These are phyloP conservation scores for Acer yangbiense DNA, from an alignment of 345 rosid genomes.

Conservation along the genomic window DNA sequence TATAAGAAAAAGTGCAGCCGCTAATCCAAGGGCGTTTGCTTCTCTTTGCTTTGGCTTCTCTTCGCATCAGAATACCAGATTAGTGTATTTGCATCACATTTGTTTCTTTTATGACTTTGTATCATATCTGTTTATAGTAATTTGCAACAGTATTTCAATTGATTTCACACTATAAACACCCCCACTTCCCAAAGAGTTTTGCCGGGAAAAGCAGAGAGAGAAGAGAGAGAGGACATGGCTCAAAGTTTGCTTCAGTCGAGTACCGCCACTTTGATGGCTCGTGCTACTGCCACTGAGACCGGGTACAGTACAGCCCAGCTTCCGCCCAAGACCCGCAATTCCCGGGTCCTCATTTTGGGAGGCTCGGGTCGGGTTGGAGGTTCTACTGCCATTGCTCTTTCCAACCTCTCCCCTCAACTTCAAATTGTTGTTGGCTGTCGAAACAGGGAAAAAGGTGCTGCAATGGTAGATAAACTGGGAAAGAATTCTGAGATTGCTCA, in stretches of 20 bases:
- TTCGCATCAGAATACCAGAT: too few relatives aligned
- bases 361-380: conserved; percentile 99
- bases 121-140: too few relatives aligned
- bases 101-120: too few relatives aligned
- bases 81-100: too few relatives aligned
- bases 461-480: conserved; percentile 76
- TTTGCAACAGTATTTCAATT: too few relatives aligned
- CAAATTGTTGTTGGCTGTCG: conserved; percentile 70
- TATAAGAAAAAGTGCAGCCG: too few relatives aligned
- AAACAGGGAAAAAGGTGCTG: conserved; percentile 86
- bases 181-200: too few relatives aligned
- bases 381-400: conserved; percentile 86
- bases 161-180: too few relatives aligned
- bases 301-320: conserved; percentile 32
- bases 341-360: conserved; percentile 79
- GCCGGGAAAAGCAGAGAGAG: too few relatives aligned
- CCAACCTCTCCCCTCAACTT: conserved; percentile 78
- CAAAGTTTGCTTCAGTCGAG: conserved; percentile 10
- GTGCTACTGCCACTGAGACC: conserved; percentile 10
- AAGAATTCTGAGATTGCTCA: conserved; percentile 64
- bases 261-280: background rate
- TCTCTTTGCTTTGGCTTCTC: too few relatives aligned
- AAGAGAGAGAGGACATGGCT: conserved; percentile 5
- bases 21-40: too few relatives aligned
- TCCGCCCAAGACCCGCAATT: conserved; percentile 46